These are phyloP conservation scores for Ceratobasidium theobromae DNA, from an alignment of 1,284 basidiomycete genomes.

Conservation along the genomic window DNA sequence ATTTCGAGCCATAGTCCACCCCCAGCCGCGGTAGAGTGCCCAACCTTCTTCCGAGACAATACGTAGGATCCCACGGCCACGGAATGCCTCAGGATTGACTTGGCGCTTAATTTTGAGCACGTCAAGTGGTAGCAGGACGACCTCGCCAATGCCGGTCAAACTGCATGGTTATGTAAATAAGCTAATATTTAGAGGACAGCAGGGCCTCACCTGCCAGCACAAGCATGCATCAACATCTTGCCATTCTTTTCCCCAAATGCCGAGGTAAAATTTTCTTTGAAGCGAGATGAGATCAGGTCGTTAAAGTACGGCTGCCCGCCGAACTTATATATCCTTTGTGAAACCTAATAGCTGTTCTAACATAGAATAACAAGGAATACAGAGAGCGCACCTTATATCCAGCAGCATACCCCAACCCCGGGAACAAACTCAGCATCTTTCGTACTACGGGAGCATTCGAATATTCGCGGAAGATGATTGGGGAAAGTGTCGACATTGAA, in stretches of 20 bases:
- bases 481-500: conserved; percentile 59
- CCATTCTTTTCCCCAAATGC: conserved; percentile 94
- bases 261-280: conserved; percentile 75
- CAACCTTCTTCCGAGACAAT: conserved; percentile 93
- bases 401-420: conserved; percentile 96
- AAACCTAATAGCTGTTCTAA: conserved; percentile 44
- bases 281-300: conserved; percentile 80
- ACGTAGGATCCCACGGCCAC: conserved; percentile 84
- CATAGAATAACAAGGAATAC: neutral
- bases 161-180: conserved; percentile 47
- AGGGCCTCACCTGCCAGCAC: conserved; percentile 79
- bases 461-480: conserved; percentile 87
- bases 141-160: conserved; percentile 95
- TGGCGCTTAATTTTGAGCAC: conserved; percentile 98
- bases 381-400: conserved; percentile 73
- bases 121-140: conserved; percentile 92
- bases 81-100: conserved; percentile 95
- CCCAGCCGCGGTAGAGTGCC: conserved; percentile 94
- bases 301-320: conserved; percentile 98
- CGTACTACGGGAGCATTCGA: conserved; percentile 67
- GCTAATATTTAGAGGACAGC: neutral
- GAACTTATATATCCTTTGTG: conserved; percentile 96
- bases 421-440: conserved; percentile 91
- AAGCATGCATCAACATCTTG: conserved; percentile 94
- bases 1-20: conserved; percentile 98